Percentiles rank a stretch among this genome's conserved stretches.
Evolutionary conservation across 371 early-diverging fungal species (phyloP).

Genomic region (Mucor plumbeus): DNA sequence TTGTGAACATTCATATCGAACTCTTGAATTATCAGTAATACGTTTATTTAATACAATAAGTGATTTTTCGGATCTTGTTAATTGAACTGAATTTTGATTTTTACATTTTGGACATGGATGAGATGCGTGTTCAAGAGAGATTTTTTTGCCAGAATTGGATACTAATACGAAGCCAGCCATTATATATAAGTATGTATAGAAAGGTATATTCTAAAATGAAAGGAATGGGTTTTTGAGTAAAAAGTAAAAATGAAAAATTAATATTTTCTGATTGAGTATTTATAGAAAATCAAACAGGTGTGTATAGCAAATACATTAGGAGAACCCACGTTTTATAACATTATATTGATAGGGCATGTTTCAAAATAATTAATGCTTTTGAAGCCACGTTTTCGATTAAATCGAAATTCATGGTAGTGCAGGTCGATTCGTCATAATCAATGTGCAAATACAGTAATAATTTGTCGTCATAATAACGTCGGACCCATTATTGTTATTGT

Average conservation of each 20-base stretch:
- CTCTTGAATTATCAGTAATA: slow-evolving; percentile 37
- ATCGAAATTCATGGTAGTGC: slow-evolving; percentile 11
- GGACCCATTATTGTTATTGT: not conserved
- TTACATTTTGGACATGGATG: slow-evolving; percentile 46
- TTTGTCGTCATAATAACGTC: slow-evolving; percentile 9
- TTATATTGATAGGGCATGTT: slow-evolving; percentile 17
- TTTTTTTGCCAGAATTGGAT: slow-evolving; percentile 42
- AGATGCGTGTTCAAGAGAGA: slow-evolving; percentile 42
- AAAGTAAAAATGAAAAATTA: not conserved
- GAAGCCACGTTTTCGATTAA: slow-evolving; percentile 16
- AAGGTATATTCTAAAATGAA: not conserved
- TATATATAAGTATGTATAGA: not conserved
- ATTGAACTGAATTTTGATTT: slow-evolving; percentile 38
- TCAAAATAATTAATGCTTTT: slow-evolving; percentile 21
- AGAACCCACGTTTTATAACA: not conserved
- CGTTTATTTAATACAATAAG: slow-evolving; percentile 40
- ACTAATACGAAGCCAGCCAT: slow-evolving; percentile 34
- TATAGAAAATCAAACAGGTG: slow-evolving; percentile 4
- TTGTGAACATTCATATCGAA: slow-evolving; percentile 47
- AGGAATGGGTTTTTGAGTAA: not conserved
- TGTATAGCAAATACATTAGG: not conserved
- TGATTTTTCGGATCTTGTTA: slow-evolving; percentile 44
- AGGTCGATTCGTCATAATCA: slow-evolving; percentile 18
- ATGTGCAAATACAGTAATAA: not conserved
- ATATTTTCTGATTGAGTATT: not conserved